Evolutionary conservation across 2,329 filamentous ascomycete species (phyloP).

Genomic region (Aspergillus sp.): DNA sequence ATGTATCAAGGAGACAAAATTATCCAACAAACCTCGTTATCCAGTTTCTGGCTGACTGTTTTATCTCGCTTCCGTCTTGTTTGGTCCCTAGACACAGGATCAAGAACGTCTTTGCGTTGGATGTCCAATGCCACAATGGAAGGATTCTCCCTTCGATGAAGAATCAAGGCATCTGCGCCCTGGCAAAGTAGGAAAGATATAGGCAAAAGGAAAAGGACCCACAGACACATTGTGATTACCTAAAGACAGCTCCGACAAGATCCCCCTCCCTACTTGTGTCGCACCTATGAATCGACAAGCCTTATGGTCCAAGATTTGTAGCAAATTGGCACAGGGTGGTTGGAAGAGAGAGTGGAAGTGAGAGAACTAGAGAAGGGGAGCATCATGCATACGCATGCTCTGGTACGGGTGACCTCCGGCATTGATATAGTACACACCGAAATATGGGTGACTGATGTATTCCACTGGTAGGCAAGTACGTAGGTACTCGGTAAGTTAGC

Average conservation of each 20-base stretch:
- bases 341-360: no score
- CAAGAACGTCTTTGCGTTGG: conserved; percentile 46
- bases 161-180: conserved; percentile 24
- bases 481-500: no score
- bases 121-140: conserved; percentile 53
- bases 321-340: no score
- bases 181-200: conserved; percentile 16
- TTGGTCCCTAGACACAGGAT: conserved; percentile 49
- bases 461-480: neutral
- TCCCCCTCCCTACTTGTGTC: neutral
- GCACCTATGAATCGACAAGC: neutral
- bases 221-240: conserved; percentile 1
- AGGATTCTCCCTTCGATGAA: conserved; percentile 38
- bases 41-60: conserved; percentile 47
- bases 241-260: no score
- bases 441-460: neutral
- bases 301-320: neutral
- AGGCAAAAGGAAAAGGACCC: conserved; percentile 14
- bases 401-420: neutral
- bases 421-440: neutral
- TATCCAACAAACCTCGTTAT: conserved; percentile 51
- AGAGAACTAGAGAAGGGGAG: no score
- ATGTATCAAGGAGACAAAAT: neutral
- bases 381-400: neutral
- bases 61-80: conserved; percentile 43